Evolutionary conservation across 2,329 filamentous ascomycete genomes (phyloP).

Genomic region (Orbilia brochopaga): DNA sequence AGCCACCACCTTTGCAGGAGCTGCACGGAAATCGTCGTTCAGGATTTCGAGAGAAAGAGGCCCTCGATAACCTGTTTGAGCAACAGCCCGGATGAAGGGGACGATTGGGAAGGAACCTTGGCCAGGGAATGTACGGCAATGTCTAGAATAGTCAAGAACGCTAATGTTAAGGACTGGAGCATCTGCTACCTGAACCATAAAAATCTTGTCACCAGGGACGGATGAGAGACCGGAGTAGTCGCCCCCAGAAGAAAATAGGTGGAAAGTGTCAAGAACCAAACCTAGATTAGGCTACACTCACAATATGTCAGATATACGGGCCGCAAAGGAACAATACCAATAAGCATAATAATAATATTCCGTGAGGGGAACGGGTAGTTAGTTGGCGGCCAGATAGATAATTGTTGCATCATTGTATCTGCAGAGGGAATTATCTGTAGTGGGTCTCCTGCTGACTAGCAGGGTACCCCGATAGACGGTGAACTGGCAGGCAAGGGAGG

Average conservation of each 20-base stretch:
- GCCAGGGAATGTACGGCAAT: constrained; percentile 51
- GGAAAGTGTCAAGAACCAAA: constrained; percentile 52
- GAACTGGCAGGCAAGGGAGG: constrained; percentile 13
- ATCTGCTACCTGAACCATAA: constrained; percentile 52
- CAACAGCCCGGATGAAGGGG: constrained; percentile 49
- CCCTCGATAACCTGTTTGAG: constrained; percentile 50
- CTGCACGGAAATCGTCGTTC: constrained; percentile 52
- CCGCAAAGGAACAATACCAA: constrained; percentile 34
- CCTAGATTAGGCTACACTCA: constrained; percentile 49
- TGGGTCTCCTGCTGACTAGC: constrained; percentile 40
- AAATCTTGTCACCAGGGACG: constrained; percentile 52
- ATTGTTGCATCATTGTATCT: constrained; percentile 30
- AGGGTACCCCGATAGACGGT: constrained; percentile 41
- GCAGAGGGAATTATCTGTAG: constrained; percentile 49
- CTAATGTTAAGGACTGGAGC: constrained; percentile 52
- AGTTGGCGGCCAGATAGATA: constrained; percentile 1
- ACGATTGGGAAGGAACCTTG: constrained; percentile 52
- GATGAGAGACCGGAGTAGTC: constrained; percentile 50
- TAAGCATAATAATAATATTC: constrained; percentile 29
- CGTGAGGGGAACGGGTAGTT: constrained; percentile 20
- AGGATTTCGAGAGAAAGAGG: constrained; percentile 51
- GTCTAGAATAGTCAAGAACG: constrained; percentile 52
- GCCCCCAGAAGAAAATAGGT: constrained; percentile 52
- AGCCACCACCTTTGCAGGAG: constrained; percentile 48
- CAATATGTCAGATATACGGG: constrained; percentile 38